Percentiles rank a stretch among this genome's conserved stretches.
These are phyloP conservation scores for Arabis alpina DNA, from an alignment of 345 rosid species.

Conservation along the genomic window DNA sequence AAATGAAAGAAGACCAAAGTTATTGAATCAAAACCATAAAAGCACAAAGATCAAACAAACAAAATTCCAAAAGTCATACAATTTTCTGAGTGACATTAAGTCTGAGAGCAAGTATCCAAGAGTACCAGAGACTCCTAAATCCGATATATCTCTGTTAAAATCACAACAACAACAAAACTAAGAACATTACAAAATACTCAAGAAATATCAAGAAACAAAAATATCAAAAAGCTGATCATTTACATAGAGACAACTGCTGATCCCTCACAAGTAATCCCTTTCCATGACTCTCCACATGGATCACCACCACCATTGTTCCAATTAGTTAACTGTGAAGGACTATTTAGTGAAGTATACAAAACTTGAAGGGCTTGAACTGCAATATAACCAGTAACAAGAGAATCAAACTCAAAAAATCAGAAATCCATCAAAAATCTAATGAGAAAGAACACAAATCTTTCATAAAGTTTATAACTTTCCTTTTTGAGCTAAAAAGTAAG, in stretches of 20 bases:
- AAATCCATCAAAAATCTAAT: constrained; percentile 37
- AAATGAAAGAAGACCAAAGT: constrained; percentile 14
- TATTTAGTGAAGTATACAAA: constrained; percentile 73
- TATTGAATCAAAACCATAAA: constrained; percentile 19
- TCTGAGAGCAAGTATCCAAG: constrained; percentile 88
- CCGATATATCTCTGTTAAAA: constrained; percentile 69
- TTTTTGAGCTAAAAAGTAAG: constrained; percentile 23
- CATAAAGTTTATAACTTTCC: constrained; percentile 21
- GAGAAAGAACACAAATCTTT: constrained; percentile 21
- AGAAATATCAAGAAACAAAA: constrained; percentile 9
- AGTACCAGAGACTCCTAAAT: constrained; percentile 78
- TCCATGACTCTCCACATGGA: constrained; percentile 98
- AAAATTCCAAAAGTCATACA: constrained; percentile 52
- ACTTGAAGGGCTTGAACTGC: constrained; percentile 94
- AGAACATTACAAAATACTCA: constrained; percentile 15
- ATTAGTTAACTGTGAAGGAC: constrained; percentile 82
- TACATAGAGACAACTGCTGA: constrained; percentile 93
- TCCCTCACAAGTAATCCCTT: constrained; percentile 82
- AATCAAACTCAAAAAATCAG: constrained; percentile 24
- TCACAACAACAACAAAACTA: constrained; percentile 21
- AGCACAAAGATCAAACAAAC: constrained; percentile 25
- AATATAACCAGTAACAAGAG: constrained; percentile 27
- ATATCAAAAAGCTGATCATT: constrained; percentile 16
- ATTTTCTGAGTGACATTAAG: constrained; percentile 68
- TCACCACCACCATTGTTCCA: constrained; percentile 86